phyloP scores from a whole-genome alignment of 805 yeast genomes.

The Zygosaccharomyces gambellarensis region DNA sequence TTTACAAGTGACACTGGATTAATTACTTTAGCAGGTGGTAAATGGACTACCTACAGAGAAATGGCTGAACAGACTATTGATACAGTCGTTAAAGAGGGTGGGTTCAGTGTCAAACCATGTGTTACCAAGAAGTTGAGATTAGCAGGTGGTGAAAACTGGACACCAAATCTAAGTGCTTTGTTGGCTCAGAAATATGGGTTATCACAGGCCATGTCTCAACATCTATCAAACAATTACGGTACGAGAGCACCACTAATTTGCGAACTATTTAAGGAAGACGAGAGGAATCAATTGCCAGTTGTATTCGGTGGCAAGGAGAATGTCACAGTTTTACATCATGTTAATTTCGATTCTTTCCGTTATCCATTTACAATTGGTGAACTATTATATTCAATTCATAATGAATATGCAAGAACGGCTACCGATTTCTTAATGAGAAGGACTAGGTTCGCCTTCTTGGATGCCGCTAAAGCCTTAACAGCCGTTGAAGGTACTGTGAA shows the following conservation, averaged over 20 bases:
- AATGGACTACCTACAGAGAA: slow-evolving; percentile 97
- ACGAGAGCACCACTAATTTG: slow-evolving; percentile 78
- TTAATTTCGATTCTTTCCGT: slow-evolving; percentile 42
- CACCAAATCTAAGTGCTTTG: slow-evolving; percentile 66
- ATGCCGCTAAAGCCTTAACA: slow-evolving; percentile 73
- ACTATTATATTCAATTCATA: slow-evolving; percentile 69
- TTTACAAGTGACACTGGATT: slow-evolving; percentile 68
- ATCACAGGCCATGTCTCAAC: slow-evolving; percentile 70
- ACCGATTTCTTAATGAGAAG: slow-evolving; percentile 89
- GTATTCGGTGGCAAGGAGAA: slow-evolving; percentile 47
- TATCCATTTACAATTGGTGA: slow-evolving; percentile 91
- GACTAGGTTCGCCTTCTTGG: slow-evolving; percentile 86
- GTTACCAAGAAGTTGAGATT: slow-evolving; percentile 46
- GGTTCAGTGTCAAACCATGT: slow-evolving; percentile 40
- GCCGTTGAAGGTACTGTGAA: slow-evolving; percentile 84
- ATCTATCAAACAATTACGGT: slow-evolving; percentile 84
- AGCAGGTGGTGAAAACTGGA: slow-evolving; percentile 79
- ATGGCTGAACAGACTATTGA: slow-evolving; percentile 95
- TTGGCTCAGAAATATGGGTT: slow-evolving; percentile 73
- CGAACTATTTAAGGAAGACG: slow-evolving; percentile 47
- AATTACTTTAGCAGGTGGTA: slow-evolving; percentile 91
- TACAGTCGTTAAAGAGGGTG: slow-evolving; percentile 51
- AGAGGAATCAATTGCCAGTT: slow-evolving; percentile 57
- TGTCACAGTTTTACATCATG: slow-evolving; percentile 19
- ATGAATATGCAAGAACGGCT: slow-evolving; percentile 86